phyloP scores from a whole-genome alignment of 1,284 basidiomycete species.

The Cutaneotrichosporon cavernicola region DNA sequence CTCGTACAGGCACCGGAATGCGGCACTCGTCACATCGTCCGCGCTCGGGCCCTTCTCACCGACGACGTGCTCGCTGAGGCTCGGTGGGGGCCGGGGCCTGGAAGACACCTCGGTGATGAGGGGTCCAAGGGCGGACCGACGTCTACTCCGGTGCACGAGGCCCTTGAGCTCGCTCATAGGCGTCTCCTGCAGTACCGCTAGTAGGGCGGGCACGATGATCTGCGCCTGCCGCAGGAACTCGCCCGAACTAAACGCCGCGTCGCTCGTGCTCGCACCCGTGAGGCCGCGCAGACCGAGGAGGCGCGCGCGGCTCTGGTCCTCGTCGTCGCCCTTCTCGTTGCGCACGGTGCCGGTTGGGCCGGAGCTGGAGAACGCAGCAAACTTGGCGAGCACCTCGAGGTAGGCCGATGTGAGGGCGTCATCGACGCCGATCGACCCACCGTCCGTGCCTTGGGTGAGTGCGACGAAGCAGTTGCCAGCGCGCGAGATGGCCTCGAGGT shows the following conservation, averaged over 20 bases:
- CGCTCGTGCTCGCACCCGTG: constrained; percentile 76
- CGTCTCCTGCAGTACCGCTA: constrained; percentile 68
- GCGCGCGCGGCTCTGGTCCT: constrained; percentile 63
- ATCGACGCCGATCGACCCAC: constrained; percentile 75
- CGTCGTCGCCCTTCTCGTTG: constrained; percentile 34
- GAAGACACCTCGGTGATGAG: constrained; percentile 75
- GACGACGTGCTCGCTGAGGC: constrained; percentile 80
- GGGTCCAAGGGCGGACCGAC: constrained; percentile 55
- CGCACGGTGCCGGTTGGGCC: not conserved
- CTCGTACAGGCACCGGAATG: constrained; percentile 69
- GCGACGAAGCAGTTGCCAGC: constrained; percentile 82
- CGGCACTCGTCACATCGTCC: constrained; percentile 70
- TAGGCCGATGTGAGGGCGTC: constrained; percentile 69
- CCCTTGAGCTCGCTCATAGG: constrained; percentile 64
- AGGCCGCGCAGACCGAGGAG: constrained; percentile 83
- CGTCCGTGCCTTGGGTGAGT: constrained; percentile 89
- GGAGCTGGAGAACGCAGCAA: constrained; percentile 65
- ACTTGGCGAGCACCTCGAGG: constrained; percentile 65
- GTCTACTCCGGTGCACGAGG: constrained; percentile 60
- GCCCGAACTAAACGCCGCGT: constrained; percentile 76
- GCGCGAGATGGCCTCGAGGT: constrained; percentile 80
- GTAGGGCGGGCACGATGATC: constrained; percentile 70
- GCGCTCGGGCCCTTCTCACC: constrained; percentile 80
- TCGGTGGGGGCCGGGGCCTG: constrained; percentile 56
- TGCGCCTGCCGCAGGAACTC: constrained; percentile 73